Evolutionary conservation across 345 rosid species (phyloP).

Genomic region (Corymbia maculata): DNA sequence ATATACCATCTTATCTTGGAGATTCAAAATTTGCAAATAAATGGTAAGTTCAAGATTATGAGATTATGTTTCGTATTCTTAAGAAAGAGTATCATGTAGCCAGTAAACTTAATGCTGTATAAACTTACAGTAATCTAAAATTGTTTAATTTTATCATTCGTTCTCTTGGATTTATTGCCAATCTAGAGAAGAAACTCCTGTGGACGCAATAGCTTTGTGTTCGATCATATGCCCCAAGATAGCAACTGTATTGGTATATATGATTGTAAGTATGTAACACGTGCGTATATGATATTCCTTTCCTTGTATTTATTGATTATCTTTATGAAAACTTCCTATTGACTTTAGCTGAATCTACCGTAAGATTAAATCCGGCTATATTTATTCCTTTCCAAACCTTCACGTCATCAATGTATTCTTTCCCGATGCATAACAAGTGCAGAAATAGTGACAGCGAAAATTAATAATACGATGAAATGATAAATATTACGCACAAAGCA

Average conservation of each 20-base stretch:
- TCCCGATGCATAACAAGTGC: background rate
- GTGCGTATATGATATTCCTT: background rate
- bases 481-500: too few relatives aligned
- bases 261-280: background rate
- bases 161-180: background rate
- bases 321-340: background rate
- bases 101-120: background rate
- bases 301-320: background rate
- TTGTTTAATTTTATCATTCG: background rate
- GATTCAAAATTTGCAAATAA: background rate
- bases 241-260: background rate
- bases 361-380: background rate
- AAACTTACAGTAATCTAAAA: too few relatives aligned
- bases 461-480: too few relatives aligned
- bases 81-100: too few relatives aligned
- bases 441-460: too few relatives aligned
- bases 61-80: too few relatives aligned
- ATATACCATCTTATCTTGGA: background rate
- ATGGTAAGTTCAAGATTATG: background rate
- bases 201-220: rapidly evolving
- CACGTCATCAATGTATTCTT: background rate
- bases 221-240: background rate
- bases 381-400: background rate
- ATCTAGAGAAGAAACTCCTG: too few relatives aligned
- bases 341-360: rapidly evolving